phyloP scores from a whole-genome alignment of 495 filamentous ascomycete species.

The Talaromyces thailandensis region DNA sequence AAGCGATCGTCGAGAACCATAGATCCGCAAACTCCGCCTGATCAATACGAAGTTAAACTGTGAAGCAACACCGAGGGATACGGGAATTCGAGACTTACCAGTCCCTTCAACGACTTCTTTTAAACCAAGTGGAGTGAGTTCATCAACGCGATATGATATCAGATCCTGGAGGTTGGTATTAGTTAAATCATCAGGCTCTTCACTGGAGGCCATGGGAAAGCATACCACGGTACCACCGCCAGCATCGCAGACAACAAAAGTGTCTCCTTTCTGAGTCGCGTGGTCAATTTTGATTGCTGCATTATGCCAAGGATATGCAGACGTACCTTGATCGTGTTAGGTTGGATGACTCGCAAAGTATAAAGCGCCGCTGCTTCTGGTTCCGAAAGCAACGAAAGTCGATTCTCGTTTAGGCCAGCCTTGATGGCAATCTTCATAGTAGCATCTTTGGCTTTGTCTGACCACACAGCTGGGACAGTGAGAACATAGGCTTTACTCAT shows the following conservation, averaged over 20 bases:
- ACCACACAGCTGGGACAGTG: slow-evolving; percentile 50
- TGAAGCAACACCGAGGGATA: no score
- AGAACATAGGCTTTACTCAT: slow-evolving; percentile 29
- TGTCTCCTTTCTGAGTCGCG: slow-evolving; percentile 23
- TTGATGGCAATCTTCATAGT: slow-evolving; percentile 34
- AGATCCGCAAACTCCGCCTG: no score
- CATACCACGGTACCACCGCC: slow-evolving; percentile 52
- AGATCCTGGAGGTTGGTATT: slow-evolving; percentile 36
- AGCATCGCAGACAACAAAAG: slow-evolving; percentile 47
- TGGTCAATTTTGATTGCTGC: background rate
- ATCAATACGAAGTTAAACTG: no score
- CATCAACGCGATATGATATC: slow-evolving; percentile 17
- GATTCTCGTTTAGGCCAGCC: slow-evolving; percentile 35
- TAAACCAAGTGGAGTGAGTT: background rate
- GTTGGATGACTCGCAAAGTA: slow-evolving; percentile 28
- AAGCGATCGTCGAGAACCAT: no score
- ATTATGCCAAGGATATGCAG: background rate
- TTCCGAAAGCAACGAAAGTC: slow-evolving; percentile 46
- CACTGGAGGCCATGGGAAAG: slow-evolving; percentile 16
- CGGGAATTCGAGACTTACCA: background rate
- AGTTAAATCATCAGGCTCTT: no score
- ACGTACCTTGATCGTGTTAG: slow-evolving; percentile 18
- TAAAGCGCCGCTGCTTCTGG: slow-evolving; percentile 54
- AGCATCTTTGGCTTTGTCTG: slow-evolving; percentile 38
- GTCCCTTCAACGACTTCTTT: background rate